phyloP scores from a whole-genome alignment of 2,329 filamentous ascomycete species.

The Aschersonia sp. region DNA sequence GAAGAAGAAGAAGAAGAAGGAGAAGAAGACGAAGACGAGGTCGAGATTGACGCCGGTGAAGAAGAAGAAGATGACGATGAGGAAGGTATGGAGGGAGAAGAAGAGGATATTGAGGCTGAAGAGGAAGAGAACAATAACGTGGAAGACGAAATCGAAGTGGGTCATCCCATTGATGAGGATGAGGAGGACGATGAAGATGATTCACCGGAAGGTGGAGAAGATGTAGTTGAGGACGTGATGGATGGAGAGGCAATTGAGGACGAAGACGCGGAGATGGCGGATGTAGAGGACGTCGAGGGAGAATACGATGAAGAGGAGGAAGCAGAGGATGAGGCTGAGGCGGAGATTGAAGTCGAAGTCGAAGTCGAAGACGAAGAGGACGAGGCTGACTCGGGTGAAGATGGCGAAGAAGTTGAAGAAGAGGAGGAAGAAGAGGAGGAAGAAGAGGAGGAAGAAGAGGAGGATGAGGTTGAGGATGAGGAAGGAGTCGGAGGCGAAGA shows the following conservation, averaged over 20 bases:
- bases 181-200: constrained; percentile 8
- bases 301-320: constrained; percentile 8
- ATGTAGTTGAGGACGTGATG: constrained; percentile 5
- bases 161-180: constrained; percentile 2
- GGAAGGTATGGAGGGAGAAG: neutral
- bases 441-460: constrained; percentile 11
- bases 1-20: constrained; percentile 12
- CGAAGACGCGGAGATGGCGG: constrained; percentile 6
- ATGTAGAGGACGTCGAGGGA: constrained; percentile 4
- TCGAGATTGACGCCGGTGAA: constrained; percentile 7
- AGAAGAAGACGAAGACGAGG: constrained; percentile 8
- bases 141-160: constrained; percentile 5
- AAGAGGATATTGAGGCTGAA: neutral
- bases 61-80: constrained; percentile 4
- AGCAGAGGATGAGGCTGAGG: constrained; percentile 2
- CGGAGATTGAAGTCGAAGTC: constrained; percentile 4
- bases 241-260: constrained; percentile 5
- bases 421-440: constrained; percentile 8
- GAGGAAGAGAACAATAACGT: constrained; percentile 6
- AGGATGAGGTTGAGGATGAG: constrained; percentile 6
- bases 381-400: constrained; percentile 3
- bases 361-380: constrained; percentile 7
- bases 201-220: constrained; percentile 7
- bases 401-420: neutral
- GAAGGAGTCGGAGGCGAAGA: constrained; percentile 3